Conservation (phyloP, 768 basidiomycete species). For the Tephrocybe sp. region DNA sequence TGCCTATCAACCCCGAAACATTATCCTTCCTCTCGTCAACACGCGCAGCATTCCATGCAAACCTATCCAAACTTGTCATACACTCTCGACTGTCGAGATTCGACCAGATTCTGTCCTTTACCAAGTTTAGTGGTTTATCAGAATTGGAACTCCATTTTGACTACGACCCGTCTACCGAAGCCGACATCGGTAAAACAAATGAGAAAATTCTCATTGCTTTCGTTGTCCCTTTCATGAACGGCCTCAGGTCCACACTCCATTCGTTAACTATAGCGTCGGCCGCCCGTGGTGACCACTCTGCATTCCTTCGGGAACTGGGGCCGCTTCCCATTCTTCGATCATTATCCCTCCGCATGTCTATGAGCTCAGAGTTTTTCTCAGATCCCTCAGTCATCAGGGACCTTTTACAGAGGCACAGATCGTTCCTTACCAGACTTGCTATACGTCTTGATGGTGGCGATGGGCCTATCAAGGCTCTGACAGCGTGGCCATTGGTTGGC, state of each 20-base stretch:
- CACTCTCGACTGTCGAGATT: constrained; percentile 32
- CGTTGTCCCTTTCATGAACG: constrained; percentile 32
- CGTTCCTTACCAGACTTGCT: constrained; percentile 22
- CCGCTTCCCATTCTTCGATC: constrained; percentile 24
- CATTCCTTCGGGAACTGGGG: constrained; percentile 30
- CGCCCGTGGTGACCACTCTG: constrained; percentile 29
- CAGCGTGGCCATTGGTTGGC: constrained; percentile 8
- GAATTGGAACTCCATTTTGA: constrained; percentile 36
- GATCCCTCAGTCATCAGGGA: constrained; percentile 21
- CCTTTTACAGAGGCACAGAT: constrained; percentile 20
- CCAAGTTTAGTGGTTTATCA: constrained; percentile 30
- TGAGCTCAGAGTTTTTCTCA: constrained; percentile 23
- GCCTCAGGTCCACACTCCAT: constrained; percentile 24
- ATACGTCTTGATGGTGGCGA: constrained; percentile 15
- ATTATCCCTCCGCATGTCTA: constrained; percentile 22
- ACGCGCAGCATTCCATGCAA: constrained; percentile 26
- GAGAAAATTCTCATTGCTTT: constrained; percentile 19
- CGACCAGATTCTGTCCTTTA: constrained; percentile 25
- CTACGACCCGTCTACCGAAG: constrained; percentile 18
- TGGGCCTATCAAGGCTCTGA: neutral
- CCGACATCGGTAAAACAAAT: constrained; percentile 1
- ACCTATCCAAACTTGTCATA: constrained; percentile 33
- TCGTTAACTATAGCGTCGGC: constrained; percentile 34
- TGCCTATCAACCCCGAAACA: constrained; percentile 30
- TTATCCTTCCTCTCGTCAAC: constrained; percentile 27